phyloP scores from a whole-genome alignment of 768 basidiomycete species.

The Polyporus arcularius region DNA sequence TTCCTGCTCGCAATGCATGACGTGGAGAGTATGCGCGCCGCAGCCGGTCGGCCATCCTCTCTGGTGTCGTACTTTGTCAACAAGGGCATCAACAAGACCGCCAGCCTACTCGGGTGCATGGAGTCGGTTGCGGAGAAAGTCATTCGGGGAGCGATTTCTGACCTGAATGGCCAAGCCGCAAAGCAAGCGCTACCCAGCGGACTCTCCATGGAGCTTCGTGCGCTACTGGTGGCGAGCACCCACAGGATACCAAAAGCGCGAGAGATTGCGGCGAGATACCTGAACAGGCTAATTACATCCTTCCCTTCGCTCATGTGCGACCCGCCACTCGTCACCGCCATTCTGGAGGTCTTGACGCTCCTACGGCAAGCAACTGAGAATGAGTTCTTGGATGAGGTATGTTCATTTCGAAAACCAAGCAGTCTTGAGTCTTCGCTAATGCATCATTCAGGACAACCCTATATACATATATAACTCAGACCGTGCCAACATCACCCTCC shows the following conservation, averaged over 20 bases:
- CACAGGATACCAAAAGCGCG: slow-evolving; percentile 83
- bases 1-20: slow-evolving; percentile 86
- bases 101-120: slow-evolving; percentile 72
- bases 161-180: slow-evolving; percentile 72
- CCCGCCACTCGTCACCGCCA: slow-evolving; percentile 79
- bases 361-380: slow-evolving; percentile 87
- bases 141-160: slow-evolving; percentile 70
- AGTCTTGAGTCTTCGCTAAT: not conserved
- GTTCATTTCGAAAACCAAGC: not conserved
- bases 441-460: slow-evolving; percentile 74
- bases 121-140: slow-evolving; percentile 88
- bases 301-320: slow-evolving; percentile 97
- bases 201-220: slow-evolving; percentile 72
- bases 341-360: slow-evolving; percentile 89
- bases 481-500: slow-evolving; percentile 68
- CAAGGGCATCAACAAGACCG: slow-evolving; percentile 75
- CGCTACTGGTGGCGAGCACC: slow-evolving; percentile 76
- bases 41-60: slow-evolving; percentile 76
- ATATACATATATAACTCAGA: slow-evolving; percentile 81
- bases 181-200: slow-evolving; percentile 74
- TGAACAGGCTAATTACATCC: slow-evolving; percentile 82
- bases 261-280: slow-evolving; percentile 78
- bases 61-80: slow-evolving; percentile 88
- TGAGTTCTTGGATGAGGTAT: slow-evolving; percentile 88
- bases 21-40: slow-evolving; percentile 84